A percentile compares a stretch with the other conserved stretches of the same genome.
These are phyloP conservation scores for Arctium lappa DNA, from an alignment of 129 eudicot genomes.

Conservation along the genomic window DNA sequence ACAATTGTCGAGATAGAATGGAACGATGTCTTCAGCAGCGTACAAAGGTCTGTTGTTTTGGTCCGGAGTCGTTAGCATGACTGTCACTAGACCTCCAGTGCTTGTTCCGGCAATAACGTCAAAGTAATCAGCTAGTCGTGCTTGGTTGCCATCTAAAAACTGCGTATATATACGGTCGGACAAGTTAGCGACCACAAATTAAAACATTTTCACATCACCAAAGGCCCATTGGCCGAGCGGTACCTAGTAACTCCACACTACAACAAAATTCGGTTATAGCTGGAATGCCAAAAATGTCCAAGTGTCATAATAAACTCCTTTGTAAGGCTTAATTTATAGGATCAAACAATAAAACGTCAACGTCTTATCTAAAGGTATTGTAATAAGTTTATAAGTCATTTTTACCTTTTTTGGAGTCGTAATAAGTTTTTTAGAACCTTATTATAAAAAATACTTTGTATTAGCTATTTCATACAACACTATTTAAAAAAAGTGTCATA, in stretches of 20 bases:
- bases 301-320: too few species aligned
- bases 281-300: too few species aligned
- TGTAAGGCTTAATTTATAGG: too few species aligned
- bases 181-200: neutral
- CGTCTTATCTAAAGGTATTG: too few species aligned
- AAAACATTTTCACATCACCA: neutral
- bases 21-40: constrained; percentile 50
- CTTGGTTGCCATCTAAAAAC: constrained; percentile 47
- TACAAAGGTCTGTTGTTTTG: constrained; percentile 41
- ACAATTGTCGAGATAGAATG: constrained; percentile 36
- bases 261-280: too few species aligned
- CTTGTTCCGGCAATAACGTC: constrained; percentile 60
- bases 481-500: too few species aligned
- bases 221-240: neutral
- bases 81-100: constrained; percentile 55
- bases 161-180: neutral
- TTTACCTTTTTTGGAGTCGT: too few species aligned
- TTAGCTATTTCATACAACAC: neutral
- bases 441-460: neutral
- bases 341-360: too few species aligned
- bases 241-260: neutral
- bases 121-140: constrained; percentile 46
- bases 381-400: too few species aligned
- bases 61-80: constrained; percentile 53
- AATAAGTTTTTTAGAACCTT: too few species aligned